A percentile compares a stretch with the other conserved stretches of the same genome.
phyloP scores from a whole-genome alignment of 768 basidiomycete species.

The Sporobolomyces pararoseus region DNA sequence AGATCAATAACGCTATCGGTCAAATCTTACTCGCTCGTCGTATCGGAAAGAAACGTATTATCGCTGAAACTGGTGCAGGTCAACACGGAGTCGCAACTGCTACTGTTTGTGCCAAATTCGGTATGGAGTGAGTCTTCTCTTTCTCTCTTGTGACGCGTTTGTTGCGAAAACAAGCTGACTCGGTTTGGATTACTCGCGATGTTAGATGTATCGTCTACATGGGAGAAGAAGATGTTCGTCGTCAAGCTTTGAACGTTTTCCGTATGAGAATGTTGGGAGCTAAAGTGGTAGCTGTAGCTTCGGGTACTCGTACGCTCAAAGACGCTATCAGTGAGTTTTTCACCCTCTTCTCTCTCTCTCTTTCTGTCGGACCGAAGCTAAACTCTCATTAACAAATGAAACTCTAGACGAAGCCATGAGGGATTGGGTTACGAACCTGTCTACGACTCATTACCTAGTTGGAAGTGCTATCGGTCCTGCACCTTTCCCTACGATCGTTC shows the following conservation, averaged over 20 bases:
- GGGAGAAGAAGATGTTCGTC: constrained; percentile 93
- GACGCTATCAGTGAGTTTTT: constrained; percentile 70
- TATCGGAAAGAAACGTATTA: constrained; percentile 91
- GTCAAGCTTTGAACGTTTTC: constrained; percentile 97
- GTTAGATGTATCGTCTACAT: constrained; percentile 80
- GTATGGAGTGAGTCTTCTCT: constrained; percentile 58
- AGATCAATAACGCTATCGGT: constrained; percentile 95
- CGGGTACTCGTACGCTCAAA: constrained; percentile 91
- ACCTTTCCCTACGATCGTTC: constrained; percentile 97
- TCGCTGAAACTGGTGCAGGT: constrained; percentile 97
- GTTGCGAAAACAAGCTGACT: no score
- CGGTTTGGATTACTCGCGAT: background rate
- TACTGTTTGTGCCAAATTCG: constrained; percentile 95
- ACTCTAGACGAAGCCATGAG: constrained; percentile 79
- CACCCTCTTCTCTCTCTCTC: background rate
- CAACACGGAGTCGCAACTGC: constrained; percentile 99
- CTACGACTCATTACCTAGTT: constrained; percentile 91
- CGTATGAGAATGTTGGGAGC: constrained; percentile 95
- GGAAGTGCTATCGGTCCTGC: constrained; percentile 97
- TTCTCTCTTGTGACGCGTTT: background rate
- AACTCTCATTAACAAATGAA: no score
- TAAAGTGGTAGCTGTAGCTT: constrained; percentile 87
- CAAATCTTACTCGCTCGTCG: constrained; percentile 90
- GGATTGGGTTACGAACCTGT: constrained; percentile 95
- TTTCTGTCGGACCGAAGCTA: no score